A percentile compares a stretch with the other conserved stretches of the same genome.
Evolutionary conservation across 1,284 basidiomycete species (phyloP).

Genomic region (Sutorius eximius): DNA sequence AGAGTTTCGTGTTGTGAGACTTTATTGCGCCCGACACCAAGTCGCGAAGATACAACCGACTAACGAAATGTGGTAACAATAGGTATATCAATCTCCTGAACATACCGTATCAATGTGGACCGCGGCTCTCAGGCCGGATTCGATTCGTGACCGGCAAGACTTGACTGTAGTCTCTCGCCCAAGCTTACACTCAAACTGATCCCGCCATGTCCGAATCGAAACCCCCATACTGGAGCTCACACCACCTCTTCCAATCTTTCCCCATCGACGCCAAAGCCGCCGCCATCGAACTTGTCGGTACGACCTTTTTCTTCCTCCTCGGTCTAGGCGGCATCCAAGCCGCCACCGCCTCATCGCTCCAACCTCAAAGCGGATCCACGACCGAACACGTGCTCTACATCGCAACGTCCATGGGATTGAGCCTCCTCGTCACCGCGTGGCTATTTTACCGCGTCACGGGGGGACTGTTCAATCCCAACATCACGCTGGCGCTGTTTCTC

Average conservation of each 20-base stretch:
- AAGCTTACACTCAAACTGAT: not conserved
- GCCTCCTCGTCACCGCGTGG: constrained; percentile 69
- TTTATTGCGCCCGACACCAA: too few relatives aligned
- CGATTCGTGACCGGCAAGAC: constrained; percentile 1
- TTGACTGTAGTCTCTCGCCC: not conserved
- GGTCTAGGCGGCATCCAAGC: constrained; percentile 64
- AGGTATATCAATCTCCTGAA: not conserved
- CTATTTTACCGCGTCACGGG: constrained; percentile 75
- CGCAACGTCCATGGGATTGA: constrained; percentile 63
- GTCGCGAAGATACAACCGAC: too few relatives aligned
- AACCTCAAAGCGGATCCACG: constrained; percentile 27
- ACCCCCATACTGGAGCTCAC: constrained; percentile 23
- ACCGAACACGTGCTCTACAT: constrained; percentile 57
- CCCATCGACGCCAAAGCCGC: constrained; percentile 47
- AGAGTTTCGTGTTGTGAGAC: too few relatives aligned
- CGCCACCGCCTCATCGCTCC: constrained; percentile 33
- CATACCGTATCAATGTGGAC: not conserved
- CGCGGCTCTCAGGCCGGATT: constrained; percentile 1
- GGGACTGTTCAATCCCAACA: constrained; percentile 69
- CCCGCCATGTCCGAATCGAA: constrained; percentile 8
- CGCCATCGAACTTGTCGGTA: constrained; percentile 55
- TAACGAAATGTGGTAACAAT: too few relatives aligned
- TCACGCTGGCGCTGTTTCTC: constrained; percentile 62
- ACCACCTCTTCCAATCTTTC: constrained; percentile 25
- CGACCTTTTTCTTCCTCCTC: constrained; percentile 59